Conservation (phyloP, 176 grass and related monocot species). For the Dactylis glomerata region DNA sequence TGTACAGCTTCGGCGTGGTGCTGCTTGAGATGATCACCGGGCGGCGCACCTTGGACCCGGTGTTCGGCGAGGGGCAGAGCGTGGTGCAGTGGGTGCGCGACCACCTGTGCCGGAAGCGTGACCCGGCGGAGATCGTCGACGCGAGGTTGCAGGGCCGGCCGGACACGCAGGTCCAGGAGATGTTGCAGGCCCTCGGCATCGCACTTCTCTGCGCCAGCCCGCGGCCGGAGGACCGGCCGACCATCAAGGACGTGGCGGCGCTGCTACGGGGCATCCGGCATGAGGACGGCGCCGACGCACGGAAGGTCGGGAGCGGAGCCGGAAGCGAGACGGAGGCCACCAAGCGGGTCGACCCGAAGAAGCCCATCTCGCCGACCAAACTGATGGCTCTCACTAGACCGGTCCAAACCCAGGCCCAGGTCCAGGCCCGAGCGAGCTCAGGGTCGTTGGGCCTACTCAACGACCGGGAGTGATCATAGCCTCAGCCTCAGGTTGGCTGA, state of each 20-base stretch:
- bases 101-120: slow-evolving; percentile 55
- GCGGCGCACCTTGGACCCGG: slow-evolving; percentile 34
- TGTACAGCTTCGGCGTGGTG: slow-evolving; percentile 92
- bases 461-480: neutral
- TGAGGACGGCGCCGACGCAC: slow-evolving; percentile 34
- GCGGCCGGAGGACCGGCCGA: slow-evolving; percentile 54
- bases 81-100: slow-evolving; percentile 82
- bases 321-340: neutral
- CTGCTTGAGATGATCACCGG: slow-evolving; percentile 77
- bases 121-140: slow-evolving; percentile 65
- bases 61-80: slow-evolving; percentile 65
- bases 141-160: slow-evolving; percentile 47
- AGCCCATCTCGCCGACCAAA: slow-evolving; percentile 25
- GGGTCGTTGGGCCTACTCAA: slow-evolving; percentile 37
- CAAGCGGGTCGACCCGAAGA: slow-evolving; percentile 35
- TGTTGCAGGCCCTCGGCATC: slow-evolving; percentile 84
- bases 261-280: slow-evolving; percentile 65
- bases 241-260: slow-evolving; percentile 85
- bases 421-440: neutral
- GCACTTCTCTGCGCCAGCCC: slow-evolving; percentile 68
- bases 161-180: slow-evolving; percentile 69
- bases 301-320: neutral
- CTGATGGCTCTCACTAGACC: neutral
- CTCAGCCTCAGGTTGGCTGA: neutral
- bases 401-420: neutral